Evolutionary conservation across 208 protist genomes (phyloP), one percentile per base, ranked within the genome.

Genomic region (Willaertia magna): DNA sequence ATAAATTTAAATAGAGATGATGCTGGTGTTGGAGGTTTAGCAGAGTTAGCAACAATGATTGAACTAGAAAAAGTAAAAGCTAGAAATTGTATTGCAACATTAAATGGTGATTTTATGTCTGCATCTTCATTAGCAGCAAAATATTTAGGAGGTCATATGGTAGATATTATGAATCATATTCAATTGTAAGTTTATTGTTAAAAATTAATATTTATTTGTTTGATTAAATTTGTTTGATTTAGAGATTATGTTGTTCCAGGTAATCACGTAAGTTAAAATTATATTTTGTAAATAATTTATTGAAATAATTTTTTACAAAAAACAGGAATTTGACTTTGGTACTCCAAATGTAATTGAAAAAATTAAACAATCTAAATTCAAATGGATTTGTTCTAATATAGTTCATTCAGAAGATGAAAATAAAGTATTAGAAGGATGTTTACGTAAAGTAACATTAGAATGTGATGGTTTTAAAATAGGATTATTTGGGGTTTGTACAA

Each of bases 281-380:
- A n/a, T n/a, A n/a, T n/a, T n/a, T n/a, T n/a, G n/a, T n/a, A n/a
- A n/a, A n/a, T n/a, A n/a, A n/a, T n/a, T n/a, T n/a, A n/a, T n/a
- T n/a, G n/a, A n/a, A n/a, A n/a, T n/a, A n/a, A n/a, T n/a, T n/a
- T n/a, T n/a, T n/a, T n/a, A n/a, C n/a, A n/a, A n/a, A n/a, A n/a
- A n/a, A n/a, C n/a, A n/a, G n/a, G n/a, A 79, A 47, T 79, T 79
- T 79, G 74, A 79, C 47, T 79, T 79, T 79, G 74, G 74, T n/a
- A 79, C 40, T 47, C 20, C 34, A 46, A 46, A 42, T n/a, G n/a
- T 79, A 11, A 0, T 47, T 4, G 20, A 79, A 46, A 43, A 18
- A 47, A 47, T 79, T 20, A 26, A n/a, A 11, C 42, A 79, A 47
- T n/a, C 40, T 42, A 79, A 22, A 46, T 76, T 44, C 39, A 44